A percentile compares a stretch with the other conserved stretches of the same genome.
phyloP scores from a whole-genome alignment of 2,329 filamentous ascomycete species.

The Epichloe glyceriae region DNA sequence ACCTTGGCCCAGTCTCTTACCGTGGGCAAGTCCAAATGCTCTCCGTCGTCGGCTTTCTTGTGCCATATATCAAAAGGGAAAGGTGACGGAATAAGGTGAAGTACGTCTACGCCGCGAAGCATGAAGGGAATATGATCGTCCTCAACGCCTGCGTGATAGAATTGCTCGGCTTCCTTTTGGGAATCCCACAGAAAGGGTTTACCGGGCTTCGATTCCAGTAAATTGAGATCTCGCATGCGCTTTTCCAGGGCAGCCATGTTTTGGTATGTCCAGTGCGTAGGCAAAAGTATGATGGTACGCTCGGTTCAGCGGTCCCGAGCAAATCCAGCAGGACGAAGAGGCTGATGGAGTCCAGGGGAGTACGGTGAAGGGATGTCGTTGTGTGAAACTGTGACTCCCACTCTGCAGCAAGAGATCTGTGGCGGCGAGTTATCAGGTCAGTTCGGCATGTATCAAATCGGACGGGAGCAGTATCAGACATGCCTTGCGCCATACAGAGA shows the following conservation, averaged over 20 bases:
- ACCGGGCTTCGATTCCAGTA: constrained; percentile 47
- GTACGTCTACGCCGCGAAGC: constrained; percentile 67
- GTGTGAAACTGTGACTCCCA: constrained; percentile 66
- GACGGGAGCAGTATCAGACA: constrained; percentile 8
- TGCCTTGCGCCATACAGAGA: constrained; percentile 80
- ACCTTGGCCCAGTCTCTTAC: constrained; percentile 82
- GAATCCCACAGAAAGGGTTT: constrained; percentile 52
- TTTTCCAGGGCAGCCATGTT: constrained; percentile 61
- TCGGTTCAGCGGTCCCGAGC: constrained; percentile 56
- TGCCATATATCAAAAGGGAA: constrained; percentile 79
- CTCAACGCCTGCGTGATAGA: constrained; percentile 43
- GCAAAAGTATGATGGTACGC: constrained; percentile 75
- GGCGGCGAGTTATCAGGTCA: neutral
- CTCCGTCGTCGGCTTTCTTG: constrained; percentile 66
- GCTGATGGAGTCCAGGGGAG: constrained; percentile 63
- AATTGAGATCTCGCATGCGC: constrained; percentile 53
- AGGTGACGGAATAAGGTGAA: constrained; percentile 76
- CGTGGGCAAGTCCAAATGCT: constrained; percentile 67
- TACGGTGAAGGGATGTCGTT: constrained; percentile 61
- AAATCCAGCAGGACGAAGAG: constrained; percentile 89
- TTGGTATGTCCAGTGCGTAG: constrained; percentile 87
- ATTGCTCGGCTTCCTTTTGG: constrained; percentile 35
- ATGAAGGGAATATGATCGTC: constrained; percentile 95
- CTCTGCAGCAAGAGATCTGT: constrained; percentile 56
- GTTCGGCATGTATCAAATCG: neutral